Conservation (phyloP, 2,329 filamentous ascomycete species). For the Fusarium guadeloupense region DNA sequence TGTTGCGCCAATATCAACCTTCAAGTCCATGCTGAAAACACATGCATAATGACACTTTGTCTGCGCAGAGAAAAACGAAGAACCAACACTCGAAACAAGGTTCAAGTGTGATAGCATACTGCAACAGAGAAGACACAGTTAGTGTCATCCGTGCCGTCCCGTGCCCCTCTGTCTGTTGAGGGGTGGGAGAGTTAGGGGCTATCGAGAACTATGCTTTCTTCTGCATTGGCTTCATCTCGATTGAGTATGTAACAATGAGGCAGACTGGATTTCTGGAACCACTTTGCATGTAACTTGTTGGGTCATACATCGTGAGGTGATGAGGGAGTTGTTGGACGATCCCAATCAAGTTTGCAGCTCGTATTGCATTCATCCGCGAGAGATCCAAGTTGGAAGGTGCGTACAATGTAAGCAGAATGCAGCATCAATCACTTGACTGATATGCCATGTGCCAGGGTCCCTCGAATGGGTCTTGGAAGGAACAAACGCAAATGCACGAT, state of each 20-base stretch:
- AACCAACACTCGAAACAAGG: conserved; percentile 23
- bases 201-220: conserved; percentile 7
- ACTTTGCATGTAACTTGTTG: conserved; percentile 41
- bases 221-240: conserved; percentile 23
- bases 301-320: conserved; percentile 16
- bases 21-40: conserved; percentile 2
- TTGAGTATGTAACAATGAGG: conserved; percentile 12
- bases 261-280: conserved; percentile 13
- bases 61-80: background rate
- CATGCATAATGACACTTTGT: conserved; percentile 19
- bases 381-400: conserved; percentile 33
- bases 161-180: conserved; percentile 19
- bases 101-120: conserved; percentile 8
- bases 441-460: conserved; percentile 42
- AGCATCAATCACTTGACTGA: conserved; percentile 46
- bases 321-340: conserved; percentile 23
- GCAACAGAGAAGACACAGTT: conserved; percentile 4
- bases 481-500: conserved; percentile 27
- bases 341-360: conserved; percentile 29
- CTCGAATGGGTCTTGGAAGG: conserved; percentile 26
- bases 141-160: conserved; percentile 17
- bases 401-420: conserved; percentile 19
- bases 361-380: conserved; percentile 22
- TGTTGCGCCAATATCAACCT: conserved; percentile 16
- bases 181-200: conserved; percentile 7